Base-by-base conservation (phyloP, 768 basidiomycete species). In the Crassisporium funariophilum region DNA sequence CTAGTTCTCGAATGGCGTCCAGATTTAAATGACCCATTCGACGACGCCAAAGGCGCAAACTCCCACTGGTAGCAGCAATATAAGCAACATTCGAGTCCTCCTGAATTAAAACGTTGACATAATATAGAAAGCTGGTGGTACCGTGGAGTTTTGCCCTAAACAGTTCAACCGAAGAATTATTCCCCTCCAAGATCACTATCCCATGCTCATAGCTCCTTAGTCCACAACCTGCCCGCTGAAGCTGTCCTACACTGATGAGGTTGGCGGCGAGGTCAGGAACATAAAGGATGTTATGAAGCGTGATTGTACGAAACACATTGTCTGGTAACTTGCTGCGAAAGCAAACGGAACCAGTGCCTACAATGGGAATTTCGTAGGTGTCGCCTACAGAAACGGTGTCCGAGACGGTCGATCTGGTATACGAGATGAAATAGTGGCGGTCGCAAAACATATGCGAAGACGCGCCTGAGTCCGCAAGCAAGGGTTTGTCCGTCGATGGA, bases 1-100 rank as follows among this genome's bases (percentile, higher is more conserved):
- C 31, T 43, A 66, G 55, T 22, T 45, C 41, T 15, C 39, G 41
- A 34, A 67, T 56, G 0, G 40, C 33, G 11, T 38, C 40, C 4
- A 46, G 27, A 37, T 56, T 54, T 6, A 64, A 36, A 50, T 67
- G 66, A n/a, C 55, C 66, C 22, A 64, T 40, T 0, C 54, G 40
- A 4, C 53, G 43, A 35, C 66, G 63, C 66, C 62, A 66, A 7
- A 52, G 25, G 7, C 37, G 35, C 31, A 52, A 38, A 16, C 16
- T 39, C 4, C 3, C 0, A 47, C 39, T 35, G 44, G 35, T 24
- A 46, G n/a, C n/a, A n/a, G n/a, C 52, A 15, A 49, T 29, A 24
- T 20, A 35, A 13, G 49, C 49, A 34, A 35, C 19, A 21, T 24
- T 35, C 12, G 51, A 19, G n/a, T n/a, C n/a, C n/a, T n/a, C n/a